phyloP scores from a whole-genome alignment of 2,329 filamentous ascomycete genomes.

The Botrytis hyacinthi region DNA sequence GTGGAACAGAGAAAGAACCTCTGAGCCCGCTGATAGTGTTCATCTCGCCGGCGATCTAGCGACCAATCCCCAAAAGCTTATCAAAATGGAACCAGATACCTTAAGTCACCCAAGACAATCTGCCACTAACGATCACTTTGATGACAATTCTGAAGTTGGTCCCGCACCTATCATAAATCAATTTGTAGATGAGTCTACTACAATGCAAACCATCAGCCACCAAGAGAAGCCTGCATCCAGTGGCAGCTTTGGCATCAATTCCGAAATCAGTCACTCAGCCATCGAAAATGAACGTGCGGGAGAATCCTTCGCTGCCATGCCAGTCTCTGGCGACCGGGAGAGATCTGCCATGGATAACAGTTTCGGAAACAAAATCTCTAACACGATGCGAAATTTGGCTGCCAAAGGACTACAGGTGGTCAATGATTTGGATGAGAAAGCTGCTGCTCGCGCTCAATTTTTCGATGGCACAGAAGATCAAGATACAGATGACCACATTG shows the following conservation, averaged over 20 bases:
- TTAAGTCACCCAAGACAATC: not conserved
- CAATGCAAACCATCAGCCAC: not conserved
- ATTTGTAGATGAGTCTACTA: not conserved
- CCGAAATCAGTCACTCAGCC: not conserved
- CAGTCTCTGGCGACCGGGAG: not conserved
- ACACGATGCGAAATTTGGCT: not conserved
- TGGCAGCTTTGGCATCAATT: conserved; percentile 40
- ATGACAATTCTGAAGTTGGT: conserved; percentile 36
- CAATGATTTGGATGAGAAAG: conserved; percentile 8
- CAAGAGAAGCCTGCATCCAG: conserved; percentile 30
- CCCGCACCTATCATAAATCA: no score
- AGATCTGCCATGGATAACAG: not conserved
- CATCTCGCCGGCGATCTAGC: not conserved
- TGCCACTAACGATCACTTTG: conserved; percentile 38
- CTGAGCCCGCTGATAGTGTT: not conserved
- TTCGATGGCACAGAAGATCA: not conserved
- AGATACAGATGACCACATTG: not conserved
- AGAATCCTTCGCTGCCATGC: not conserved
- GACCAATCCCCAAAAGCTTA: not conserved
- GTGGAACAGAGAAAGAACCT: not conserved
- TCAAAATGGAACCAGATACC: not conserved
- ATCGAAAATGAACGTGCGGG: not conserved
- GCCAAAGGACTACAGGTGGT: conserved; percentile 1
- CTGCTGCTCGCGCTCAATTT: conserved; percentile 11
- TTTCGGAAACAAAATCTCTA: conserved; percentile 1